Evolutionary conservation across 2,329 filamentous ascomycete species (phyloP), one percentile per base, ranked within the genome.

Genomic region (Beauveria asiatica): DNA sequence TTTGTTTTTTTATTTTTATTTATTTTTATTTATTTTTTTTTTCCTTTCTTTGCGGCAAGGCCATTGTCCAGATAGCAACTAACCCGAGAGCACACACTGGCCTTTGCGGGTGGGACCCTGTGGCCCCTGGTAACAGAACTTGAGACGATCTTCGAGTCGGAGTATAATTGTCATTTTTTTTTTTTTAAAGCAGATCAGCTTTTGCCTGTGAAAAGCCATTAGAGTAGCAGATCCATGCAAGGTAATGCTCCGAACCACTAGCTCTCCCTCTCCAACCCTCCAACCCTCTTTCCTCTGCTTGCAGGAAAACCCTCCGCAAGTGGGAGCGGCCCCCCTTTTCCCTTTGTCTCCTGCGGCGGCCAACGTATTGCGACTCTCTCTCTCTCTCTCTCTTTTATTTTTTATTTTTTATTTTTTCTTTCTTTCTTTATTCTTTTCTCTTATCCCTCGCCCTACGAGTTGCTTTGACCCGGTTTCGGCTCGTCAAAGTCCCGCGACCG

Each of bases 201-300:
- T 62, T 64, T 64, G 30, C 30, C 8, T 33, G 30, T 73, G 73
- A 75, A 74, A 73, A 75, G 78, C 76, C 75, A 76, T 76, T 76
- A 74, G 73, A 71, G 70, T 71, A 75, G 73, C 67, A 75, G 71
- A 74, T 77, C 72, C 77, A 65, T 66, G 64, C 64, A 65, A 64
- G 59, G 45, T 54, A 59, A 60, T 39, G 52, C 61, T 60, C 54
- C 60, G 50, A 46, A 51, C 50, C 42, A 37, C 41, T 54, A 52
- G 48, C 46, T 17, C 7, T 50, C 30, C 27, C n/a, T n/a, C n/a
- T n/a, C n/a, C 27, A 30, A 9, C 27, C 27, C 27, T 30, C 8
- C 30, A 33, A 33, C 30, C 30, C 25, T 39, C 16, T 51, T 19
- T 5, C 30, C 21, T 13, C 46, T 57, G 41, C 54, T 37, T 57